Evolutionary conservation across 2,329 filamentous ascomycete species (phyloP), one percentile per base, ranked within the genome.

Genomic region (Fusarium begoniae): DNA sequence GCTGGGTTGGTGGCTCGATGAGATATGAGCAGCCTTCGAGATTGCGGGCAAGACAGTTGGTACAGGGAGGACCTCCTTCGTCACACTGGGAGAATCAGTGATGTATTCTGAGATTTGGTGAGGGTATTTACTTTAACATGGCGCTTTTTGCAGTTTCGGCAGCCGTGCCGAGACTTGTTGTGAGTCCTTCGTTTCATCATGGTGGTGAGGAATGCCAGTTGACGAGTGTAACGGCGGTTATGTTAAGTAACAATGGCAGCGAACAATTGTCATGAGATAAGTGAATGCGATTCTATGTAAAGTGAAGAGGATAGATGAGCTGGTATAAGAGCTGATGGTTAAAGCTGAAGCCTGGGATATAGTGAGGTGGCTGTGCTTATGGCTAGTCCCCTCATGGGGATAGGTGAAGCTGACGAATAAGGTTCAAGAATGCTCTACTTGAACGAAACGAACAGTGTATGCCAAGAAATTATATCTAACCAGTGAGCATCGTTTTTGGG

Each of bases 1-100:
- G 26, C 2, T 67, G 62, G 15, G 65, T 13, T 8, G 61, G 64
- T 22, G 73, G 63, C 5, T 70, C 60, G 10, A 62, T 24, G 53
- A 71, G 69, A 50, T 77, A 78, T 30, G 69, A 68, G 50, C 76
- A 78, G 53, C 67, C 70, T 18, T 79, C 60, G 3, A 77, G 65
- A 12, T 73, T 75, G 7, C 80, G 79, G 30, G 78, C 71, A 20
- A 77, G 66, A 59, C 82, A 83, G 44, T 81, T 80, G 18, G 80
- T 68, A 55, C 82, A 83, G 10, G 81, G 81, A 30, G 82, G 82
- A 5, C 81, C 81, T 68, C 78, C 74, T 37, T 83, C 82, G 37
- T 83, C 82, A 58, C 82, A 83, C 81, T 83, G 37, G 3, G 17
- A 5, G 15, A 22, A 8, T 60, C 14, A 40, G 20, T 40, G 10